Evolutionary conservation across 2,329 filamentous ascomycete genomes (phyloP).

Genomic region (Monilinia fructicola): DNA sequence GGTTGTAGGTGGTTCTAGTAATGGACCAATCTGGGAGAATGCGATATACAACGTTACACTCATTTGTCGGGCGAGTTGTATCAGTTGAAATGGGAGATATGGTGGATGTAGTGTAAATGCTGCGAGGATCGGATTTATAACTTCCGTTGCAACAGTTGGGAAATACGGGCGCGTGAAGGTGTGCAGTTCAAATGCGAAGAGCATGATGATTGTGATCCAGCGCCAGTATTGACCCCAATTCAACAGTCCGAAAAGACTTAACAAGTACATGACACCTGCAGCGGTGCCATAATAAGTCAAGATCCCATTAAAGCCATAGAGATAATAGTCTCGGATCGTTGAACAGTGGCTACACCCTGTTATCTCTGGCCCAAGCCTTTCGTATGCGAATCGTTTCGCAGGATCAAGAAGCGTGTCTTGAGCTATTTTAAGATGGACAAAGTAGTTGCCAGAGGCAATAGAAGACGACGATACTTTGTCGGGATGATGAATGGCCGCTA

Average conservation of each 20-base stretch:
- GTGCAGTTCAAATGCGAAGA: conserved; percentile 58
- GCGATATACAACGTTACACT: conserved; percentile 80
- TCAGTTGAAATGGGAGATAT: conserved; percentile 82
- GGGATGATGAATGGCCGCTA: conserved; percentile 24
- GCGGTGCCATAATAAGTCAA: conserved; percentile 61
- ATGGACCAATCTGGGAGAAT: conserved; percentile 74
- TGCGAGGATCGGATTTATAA: conserved; percentile 48
- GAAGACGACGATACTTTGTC: conserved; percentile 51
- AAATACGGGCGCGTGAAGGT: conserved; percentile 55
- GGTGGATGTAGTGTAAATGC: conserved; percentile 51
- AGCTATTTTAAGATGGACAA: conserved; percentile 79
- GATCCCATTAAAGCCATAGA: conserved; percentile 61
- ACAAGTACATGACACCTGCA: conserved; percentile 57
- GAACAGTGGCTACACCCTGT: conserved; percentile 63
- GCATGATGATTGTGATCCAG: conserved; percentile 56
- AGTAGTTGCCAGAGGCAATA: conserved; percentile 52
- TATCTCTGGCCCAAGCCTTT: conserved; percentile 78
- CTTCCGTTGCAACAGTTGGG: conserved; percentile 46
- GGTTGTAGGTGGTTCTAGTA: conserved; percentile 48
- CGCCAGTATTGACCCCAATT: conserved; percentile 66
- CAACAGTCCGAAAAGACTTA: conserved; percentile 66
- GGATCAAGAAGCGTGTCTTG: conserved; percentile 80
- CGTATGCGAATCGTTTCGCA: conserved; percentile 80
- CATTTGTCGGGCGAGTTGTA: conserved; percentile 72
- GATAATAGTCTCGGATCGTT: conserved; percentile 71